Percentiles rank a stretch among this genome's conserved stretches.
phyloP scores from a whole-genome alignment of 208 protist genomes.

The Leishmania braziliensis region DNA sequence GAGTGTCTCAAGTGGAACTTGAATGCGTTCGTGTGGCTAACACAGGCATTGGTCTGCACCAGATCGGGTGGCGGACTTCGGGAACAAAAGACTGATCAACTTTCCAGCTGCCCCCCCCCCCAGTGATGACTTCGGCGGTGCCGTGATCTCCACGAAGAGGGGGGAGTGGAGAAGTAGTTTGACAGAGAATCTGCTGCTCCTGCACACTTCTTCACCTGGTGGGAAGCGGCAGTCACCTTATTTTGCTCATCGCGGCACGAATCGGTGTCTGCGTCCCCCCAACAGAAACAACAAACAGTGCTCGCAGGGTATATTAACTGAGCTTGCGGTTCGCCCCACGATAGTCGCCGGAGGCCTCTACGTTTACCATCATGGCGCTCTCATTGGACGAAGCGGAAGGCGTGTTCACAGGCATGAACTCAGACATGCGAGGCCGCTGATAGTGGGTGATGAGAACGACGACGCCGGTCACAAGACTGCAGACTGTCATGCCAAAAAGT shows the following conservation, averaged over 20 bases:
- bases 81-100: background rate
- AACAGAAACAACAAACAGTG: background rate
- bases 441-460: conserved; percentile 5
- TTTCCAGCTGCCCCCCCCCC: background rate
- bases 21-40: background rate
- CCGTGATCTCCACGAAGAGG: background rate
- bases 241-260: background rate
- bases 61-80: background rate
- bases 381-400: background rate
- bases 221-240: background rate
- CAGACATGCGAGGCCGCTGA: conserved; percentile 19
- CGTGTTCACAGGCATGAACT: conserved; percentile 16
- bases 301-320: background rate
- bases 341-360: background rate
- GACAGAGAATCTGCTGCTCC: background rate
- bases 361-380: background rate
- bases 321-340: background rate
- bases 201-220: background rate
- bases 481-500: conserved; percentile 24
- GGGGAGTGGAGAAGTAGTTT: background rate
- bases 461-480: conserved; percentile 22
- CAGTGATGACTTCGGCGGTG: background rate
- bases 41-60: background rate
- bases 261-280: background rate
- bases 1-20: background rate